These are phyloP conservation scores for Serendipita indica DNA, from an alignment of 768 basidiomycete species.

Conservation along the genomic window DNA sequence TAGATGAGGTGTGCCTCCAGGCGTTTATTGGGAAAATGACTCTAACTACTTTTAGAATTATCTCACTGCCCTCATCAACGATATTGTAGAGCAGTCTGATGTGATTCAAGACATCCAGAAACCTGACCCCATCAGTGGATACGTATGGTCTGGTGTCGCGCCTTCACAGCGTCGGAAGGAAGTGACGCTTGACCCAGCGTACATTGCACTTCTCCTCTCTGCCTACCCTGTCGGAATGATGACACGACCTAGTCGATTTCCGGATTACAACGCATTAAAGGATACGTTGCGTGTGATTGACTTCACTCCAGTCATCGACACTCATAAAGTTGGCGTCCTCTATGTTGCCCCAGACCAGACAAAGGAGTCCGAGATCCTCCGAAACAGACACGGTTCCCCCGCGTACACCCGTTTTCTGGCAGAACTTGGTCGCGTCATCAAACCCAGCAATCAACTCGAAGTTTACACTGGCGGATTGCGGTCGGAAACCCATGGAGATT, in stretches of 20 bases:
- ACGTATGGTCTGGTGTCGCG: constrained; percentile 74
- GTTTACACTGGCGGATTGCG: constrained; percentile 88
- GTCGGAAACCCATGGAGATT: constrained; percentile 85
- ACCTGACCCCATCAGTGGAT: constrained; percentile 68
- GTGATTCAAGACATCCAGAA: constrained; percentile 12
- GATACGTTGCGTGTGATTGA: constrained; percentile 57
- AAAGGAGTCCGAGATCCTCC: constrained; percentile 69
- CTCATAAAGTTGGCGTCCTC: constrained; percentile 90
- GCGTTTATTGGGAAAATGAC: background rate
- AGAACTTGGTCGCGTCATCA: constrained; percentile 75
- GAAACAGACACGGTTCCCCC: constrained; percentile 84
- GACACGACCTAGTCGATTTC: constrained; percentile 29
- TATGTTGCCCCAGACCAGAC: constrained; percentile 90
- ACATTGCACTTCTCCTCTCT: constrained; percentile 74
- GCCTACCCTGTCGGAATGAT: constrained; percentile 40
- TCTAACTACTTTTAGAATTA: background rate
- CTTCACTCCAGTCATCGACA: constrained; percentile 85
- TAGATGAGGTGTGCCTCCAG: background rate
- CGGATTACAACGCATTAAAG: constrained; percentile 25
- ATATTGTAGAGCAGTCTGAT: constrained; percentile 1
- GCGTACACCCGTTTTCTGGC: constrained; percentile 89
- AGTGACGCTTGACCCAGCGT: constrained; percentile 71
- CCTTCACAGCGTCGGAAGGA: constrained; percentile 83
- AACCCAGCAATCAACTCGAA: constrained; percentile 77
- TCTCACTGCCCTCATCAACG: background rate